Evolutionary conservation across 83 land plant genomes (phyloP).

Genomic region (Thuja plicata): DNA sequence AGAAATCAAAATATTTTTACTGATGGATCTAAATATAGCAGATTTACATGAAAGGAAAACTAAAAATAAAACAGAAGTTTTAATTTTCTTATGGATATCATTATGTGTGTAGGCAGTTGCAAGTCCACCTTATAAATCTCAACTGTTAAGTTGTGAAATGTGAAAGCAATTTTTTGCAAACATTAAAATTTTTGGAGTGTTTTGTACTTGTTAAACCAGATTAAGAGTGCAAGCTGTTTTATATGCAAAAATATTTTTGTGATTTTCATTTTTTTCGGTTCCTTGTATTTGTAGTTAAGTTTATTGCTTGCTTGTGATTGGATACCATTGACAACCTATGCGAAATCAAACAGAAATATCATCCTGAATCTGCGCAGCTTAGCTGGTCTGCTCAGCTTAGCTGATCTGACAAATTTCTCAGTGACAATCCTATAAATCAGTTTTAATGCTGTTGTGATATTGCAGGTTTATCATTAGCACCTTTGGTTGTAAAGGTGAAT

Average conservation of each 20-base stretch:
- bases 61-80: too few species aligned
- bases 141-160: background rate
- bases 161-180: background rate
- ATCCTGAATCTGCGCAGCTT: background rate
- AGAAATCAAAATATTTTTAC: background rate
- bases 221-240: background rate
- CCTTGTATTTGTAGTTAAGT: background rate
- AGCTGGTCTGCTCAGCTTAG: background rate
- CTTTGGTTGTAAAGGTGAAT: constrained; percentile 83
- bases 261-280: background rate
- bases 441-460: constrained; percentile 5
- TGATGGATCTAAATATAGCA: background rate
- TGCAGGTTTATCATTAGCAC: constrained; percentile 86
- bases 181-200: background rate
- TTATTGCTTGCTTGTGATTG: background rate
- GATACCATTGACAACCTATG: background rate
- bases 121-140: background rate
- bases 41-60: background rate
- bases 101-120: background rate
- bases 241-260: background rate
- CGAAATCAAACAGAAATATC: too few species aligned
- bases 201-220: background rate
- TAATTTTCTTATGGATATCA: background rate
- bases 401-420: background rate
- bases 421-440: background rate